Base-by-base conservation (phyloP, 768 basidiomycete species). In the Lyophyllum decastes region DNA sequence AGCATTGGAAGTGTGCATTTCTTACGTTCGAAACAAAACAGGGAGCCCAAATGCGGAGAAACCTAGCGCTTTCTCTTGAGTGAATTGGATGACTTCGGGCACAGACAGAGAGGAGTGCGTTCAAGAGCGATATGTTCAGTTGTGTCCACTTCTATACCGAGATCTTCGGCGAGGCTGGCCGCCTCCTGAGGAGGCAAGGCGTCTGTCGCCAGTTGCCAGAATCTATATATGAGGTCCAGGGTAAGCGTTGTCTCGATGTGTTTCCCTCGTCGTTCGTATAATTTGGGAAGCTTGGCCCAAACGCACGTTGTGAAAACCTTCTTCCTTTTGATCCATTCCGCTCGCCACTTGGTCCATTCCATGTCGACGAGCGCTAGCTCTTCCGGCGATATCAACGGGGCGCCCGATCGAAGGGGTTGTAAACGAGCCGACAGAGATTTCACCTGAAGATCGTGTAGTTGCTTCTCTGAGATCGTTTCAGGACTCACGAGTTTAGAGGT, bases 141-240 rank as follows among this genome's bases (percentile, higher is more conserved):
- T 11, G 89, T 85, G 64, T 96, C 94, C 40, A 76, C 73, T 68
- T 92, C 90, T 57, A 95, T 84, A 1, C 93, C 94, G 33, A 95
- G 83, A 53, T 89, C 86, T 67, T 95, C 94, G 21, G 82, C 82
- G 10, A 95, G 85, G 40, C 72, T 75, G 10, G 72, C 63, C 0
- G 86, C 82, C 48, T 92, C 87, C 66, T 85, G 83, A 40, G 89
- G 86, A 2, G 87, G 68, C 3, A 92, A 70, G 9, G 83, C 68
- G 52, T 94, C 92, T 4, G 86, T 85, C 16, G 83, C 84, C 25
- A 89, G 72, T 52, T 84, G 80, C 85, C 93, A 90, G 65, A 95
- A 82, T 44, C 94, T 95, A 69, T 41, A 34, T n/a, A 59, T 25
- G n/a, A 49, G 33, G 41, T 35, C 41, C 48, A 19, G n/a, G 25